These are phyloP conservation scores for Malus sieversii DNA, from an alignment of 306 rosid species.

Conservation along the genomic window DNA sequence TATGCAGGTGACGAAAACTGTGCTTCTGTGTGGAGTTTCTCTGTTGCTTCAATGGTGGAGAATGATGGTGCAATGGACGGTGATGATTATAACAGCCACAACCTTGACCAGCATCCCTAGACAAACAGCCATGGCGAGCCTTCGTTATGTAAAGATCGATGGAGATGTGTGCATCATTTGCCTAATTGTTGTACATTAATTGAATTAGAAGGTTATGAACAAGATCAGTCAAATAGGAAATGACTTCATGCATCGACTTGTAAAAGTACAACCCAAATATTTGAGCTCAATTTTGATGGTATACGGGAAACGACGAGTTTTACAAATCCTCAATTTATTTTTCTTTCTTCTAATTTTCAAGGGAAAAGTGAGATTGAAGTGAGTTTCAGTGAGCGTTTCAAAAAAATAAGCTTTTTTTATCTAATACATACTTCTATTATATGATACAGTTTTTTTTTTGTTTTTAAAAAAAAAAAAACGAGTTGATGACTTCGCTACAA, in stretches of 20 bases:
- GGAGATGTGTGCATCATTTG: neutral
- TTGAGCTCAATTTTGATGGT: neutral
- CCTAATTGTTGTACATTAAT: neutral
- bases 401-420: no score
- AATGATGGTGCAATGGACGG: conserved; percentile 16
- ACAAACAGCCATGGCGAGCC: neutral
- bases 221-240: neutral
- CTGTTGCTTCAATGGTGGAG: conserved; percentile 39
- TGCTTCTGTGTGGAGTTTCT: conserved; percentile 81
- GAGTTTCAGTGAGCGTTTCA: no score
- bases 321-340: no score
- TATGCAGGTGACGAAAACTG: conserved; percentile 69
- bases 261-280: neutral
- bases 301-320: neutral
- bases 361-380: no score
- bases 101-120: conserved; percentile 17
- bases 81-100: conserved; percentile 21
- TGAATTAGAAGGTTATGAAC: neutral
- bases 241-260: neutral
- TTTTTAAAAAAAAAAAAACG: no score
- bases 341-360: no score
- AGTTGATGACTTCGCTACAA: fast-evolving
- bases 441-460: no score
- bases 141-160: neutral
- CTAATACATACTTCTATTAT: no score